phyloP scores from a whole-genome alignment of 345 rosid species.

The Anastatica hierochuntica region DNA sequence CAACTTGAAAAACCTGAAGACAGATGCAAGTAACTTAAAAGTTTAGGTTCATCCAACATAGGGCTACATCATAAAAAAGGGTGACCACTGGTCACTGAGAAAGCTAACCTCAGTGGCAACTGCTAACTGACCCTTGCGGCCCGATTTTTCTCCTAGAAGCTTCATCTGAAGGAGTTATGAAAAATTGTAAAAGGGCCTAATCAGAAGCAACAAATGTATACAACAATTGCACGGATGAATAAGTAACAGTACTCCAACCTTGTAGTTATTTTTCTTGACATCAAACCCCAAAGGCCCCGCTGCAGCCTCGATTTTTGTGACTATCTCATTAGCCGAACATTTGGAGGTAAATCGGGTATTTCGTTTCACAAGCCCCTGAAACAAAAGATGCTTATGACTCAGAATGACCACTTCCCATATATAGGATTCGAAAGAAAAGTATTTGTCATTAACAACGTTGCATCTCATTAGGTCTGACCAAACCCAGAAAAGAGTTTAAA shows the following conservation, averaged over 20 bases:
- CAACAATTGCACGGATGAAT: not conserved
- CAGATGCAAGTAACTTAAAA: not conserved
- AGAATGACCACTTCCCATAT: conserved; percentile 1
- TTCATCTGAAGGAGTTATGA: conserved; percentile 47
- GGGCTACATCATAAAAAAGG: not conserved
- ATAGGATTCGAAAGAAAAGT: not conserved
- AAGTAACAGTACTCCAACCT: conserved; percentile 38
- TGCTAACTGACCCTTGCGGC: conserved; percentile 97
- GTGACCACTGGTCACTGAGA: not conserved
- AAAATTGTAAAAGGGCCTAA: not conserved
- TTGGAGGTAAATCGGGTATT: conserved; percentile 92
- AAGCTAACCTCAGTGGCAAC: conserved; percentile 77
- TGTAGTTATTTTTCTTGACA: conserved; percentile 82
- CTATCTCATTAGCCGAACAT: conserved; percentile 73
- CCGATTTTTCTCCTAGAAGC: conserved; percentile 84
- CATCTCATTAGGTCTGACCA: not conserved
- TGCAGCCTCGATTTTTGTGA: conserved; percentile 77
- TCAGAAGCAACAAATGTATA: not conserved
- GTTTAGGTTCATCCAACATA: not conserved
- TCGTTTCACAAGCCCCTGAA: conserved; percentile 84
- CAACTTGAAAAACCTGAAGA: conserved; percentile 86
- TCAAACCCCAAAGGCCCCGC: conserved; percentile 90
- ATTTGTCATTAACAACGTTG: not conserved
- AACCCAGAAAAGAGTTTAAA: too few species aligned
- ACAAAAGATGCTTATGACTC: conserved; percentile 8